Percentiles rank a stretch among this genome's conserved stretches.
These are phyloP conservation scores for Aspergillus versicolor DNA, from an alignment of 2,329 filamentous ascomycete genomes.

Conservation along the genomic window DNA sequence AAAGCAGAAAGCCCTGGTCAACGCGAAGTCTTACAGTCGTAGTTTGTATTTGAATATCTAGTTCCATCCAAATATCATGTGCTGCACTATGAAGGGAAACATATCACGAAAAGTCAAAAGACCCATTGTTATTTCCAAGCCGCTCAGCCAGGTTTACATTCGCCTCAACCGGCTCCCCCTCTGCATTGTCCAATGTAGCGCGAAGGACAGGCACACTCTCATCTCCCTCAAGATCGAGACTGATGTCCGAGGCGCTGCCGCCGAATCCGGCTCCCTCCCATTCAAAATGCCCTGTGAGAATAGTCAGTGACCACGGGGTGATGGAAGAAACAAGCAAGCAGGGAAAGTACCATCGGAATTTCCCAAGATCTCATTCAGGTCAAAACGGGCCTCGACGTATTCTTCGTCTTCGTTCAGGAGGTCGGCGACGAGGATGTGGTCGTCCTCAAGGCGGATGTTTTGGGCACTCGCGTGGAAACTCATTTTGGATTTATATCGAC, in stretches of 20 bases:
- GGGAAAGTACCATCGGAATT: conserved; percentile 17
- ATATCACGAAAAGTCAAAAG: conserved; percentile 4
- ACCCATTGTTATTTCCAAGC: conserved; percentile 14
- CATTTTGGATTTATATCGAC: conserved; percentile 14
- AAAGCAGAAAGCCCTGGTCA: no score
- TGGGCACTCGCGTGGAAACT: conserved; percentile 20
- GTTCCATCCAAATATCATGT: no score
- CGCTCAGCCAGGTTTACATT: conserved; percentile 22
- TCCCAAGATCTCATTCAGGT: conserved; percentile 19
- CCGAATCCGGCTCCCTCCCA: conserved; percentile 19
- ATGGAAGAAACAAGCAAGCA: neutral
- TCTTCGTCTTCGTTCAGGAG: conserved; percentile 12
- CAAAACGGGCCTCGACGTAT: conserved; percentile 4
- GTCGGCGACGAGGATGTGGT: conserved; percentile 12
- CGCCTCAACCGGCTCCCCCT: neutral
- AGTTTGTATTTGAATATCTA: no score
- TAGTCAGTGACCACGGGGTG: neutral
- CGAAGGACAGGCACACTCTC: conserved; percentile 19
- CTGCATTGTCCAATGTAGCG: conserved; percentile 3
- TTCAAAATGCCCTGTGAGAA: conserved; percentile 13
- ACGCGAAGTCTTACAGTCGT: no score
- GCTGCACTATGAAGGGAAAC: neutral
- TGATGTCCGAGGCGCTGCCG: conserved; percentile 9
- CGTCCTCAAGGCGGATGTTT: conserved; percentile 16
- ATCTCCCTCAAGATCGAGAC: conserved; percentile 18